Evolutionary conservation across 75 land plant genomes (phyloP), one percentile per base, ranked within the genome.

Genomic region (Cryptomeria japonica): DNA sequence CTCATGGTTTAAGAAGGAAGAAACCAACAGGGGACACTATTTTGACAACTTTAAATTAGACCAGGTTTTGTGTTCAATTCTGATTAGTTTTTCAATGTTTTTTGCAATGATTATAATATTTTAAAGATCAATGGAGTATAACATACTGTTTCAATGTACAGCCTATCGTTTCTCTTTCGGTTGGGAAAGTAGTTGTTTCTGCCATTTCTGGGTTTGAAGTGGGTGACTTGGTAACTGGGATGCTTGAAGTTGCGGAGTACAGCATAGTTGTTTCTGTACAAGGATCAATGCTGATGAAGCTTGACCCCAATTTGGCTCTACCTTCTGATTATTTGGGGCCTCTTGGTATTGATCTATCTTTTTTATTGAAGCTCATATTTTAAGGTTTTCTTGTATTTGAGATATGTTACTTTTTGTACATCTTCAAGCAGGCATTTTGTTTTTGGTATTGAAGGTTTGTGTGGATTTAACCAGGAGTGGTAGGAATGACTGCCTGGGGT

Each of bases 401-500:
- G 28, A 8, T 11, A 9, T 72, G 2, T 72, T 32, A 32, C 32
- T 11, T 11, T 72, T n/a, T 72, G 6, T 72, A 2, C 13, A 72
- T 72, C 12, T 11, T n/a, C 10, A 2, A 2, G 76, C 6, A 2
- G 31, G 34, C 5, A 32, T 12, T 72, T 28, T 44, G 46, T 44
- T 32, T 7, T 2, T n/a, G 76, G 32, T 9, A 28, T 32, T 72
- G 76, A n/a, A 11, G 76, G 31, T 18, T 77, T 53, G 19, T 22
- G 16, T 39, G 25, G 18, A 37, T 58, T 19, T 85, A 0, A 73
- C 25, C 78, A 93, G 94, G 91, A 37, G 14, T 75, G 32, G 53
- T 90, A 36, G 91, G 91, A 13, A 90, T 93, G 61, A 90, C 94
- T 34, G 94, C 94, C 49, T 93, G 92, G 91, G 86, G 88, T 46